These are phyloP conservation scores for Vitis hybrid DNA, from an alignment of 177 flowering plant species.

Conservation along the genomic window DNA sequence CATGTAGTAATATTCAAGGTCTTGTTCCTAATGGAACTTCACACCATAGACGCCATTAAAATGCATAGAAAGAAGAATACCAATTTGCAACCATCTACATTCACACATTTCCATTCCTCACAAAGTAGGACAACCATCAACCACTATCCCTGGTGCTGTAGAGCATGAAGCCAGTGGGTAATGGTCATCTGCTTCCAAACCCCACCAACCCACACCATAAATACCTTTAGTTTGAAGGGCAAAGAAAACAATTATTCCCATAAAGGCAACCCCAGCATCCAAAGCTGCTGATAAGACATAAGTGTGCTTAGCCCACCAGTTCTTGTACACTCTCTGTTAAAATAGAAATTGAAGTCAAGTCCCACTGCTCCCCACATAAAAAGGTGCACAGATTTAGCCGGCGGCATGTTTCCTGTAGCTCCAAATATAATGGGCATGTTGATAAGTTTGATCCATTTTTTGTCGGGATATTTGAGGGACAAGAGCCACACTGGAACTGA, in stretches of 20 bases:
- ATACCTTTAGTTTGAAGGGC: slow-evolving; percentile 35
- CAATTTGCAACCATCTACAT: no score
- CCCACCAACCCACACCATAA: slow-evolving; percentile 65
- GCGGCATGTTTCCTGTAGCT: slow-evolving; percentile 43
- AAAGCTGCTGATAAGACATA: slow-evolving; percentile 56
- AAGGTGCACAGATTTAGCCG: slow-evolving; percentile 55
- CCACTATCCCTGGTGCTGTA: slow-evolving; percentile 56
- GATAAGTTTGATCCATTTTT: slow-evolving; percentile 57
- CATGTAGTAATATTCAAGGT: no score
- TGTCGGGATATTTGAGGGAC: slow-evolving; percentile 39
- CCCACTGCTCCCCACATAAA: slow-evolving; percentile 52
- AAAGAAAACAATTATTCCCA: slow-evolving; percentile 43
- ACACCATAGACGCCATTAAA: no score
- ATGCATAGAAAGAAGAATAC: no score
- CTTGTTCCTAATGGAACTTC: no score
- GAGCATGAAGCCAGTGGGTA: slow-evolving; percentile 67
- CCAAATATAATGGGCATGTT: slow-evolving; percentile 60
- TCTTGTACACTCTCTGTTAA: slow-evolving; percentile 42
- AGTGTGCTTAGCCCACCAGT: slow-evolving; percentile 72
- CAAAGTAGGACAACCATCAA: slow-evolving; percentile 56
- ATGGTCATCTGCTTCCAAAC: slow-evolving; percentile 40
- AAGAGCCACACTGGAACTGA: slow-evolving; percentile 60
- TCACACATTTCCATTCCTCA: no score
- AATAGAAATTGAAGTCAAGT: slow-evolving; percentile 46
- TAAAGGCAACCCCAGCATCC: slow-evolving; percentile 68